phyloP scores from a whole-genome alignment of 345 rosid genomes.

The Syzygium oleosum region DNA sequence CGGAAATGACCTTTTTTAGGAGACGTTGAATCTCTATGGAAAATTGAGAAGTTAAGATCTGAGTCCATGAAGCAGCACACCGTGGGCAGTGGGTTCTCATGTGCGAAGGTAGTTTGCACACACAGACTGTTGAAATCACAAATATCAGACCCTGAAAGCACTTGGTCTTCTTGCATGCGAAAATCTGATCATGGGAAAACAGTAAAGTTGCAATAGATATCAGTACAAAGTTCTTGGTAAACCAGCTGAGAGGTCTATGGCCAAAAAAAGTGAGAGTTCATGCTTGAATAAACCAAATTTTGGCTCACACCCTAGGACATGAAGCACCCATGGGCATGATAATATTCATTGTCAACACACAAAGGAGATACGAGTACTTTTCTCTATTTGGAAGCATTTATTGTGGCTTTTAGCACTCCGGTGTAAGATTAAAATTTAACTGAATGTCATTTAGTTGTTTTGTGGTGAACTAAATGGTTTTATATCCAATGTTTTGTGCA shows the following conservation, averaged over 20 bases:
- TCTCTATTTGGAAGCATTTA: not conserved
- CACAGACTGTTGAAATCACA: not conserved
- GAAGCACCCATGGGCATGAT: not conserved
- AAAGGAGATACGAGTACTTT: not conserved
- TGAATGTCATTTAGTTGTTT: not conserved
- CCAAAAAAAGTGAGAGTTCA: not conserved
- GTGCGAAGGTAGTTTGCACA: constrained; percentile 51
- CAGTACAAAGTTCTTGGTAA: not conserved
- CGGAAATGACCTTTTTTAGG: constrained; percentile 21
- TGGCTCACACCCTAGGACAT: not conserved
- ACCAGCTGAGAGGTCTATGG: not conserved
- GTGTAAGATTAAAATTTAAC: not conserved
- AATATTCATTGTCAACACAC: not conserved
- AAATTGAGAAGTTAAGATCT: constrained; percentile 63
- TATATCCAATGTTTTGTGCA: constrained; percentile 9
- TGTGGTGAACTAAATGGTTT: not conserved
- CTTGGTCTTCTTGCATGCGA: not conserved
- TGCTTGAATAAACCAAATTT: not conserved
- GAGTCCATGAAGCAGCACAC: constrained; percentile 47
- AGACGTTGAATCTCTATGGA: constrained; percentile 59
- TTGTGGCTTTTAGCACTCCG: not conserved
- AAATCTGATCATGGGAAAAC: not conserved
- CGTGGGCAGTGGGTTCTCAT: constrained; percentile 51
- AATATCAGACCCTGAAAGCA: not conserved
- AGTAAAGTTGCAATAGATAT: not conserved